A percentile compares a stretch with the other conserved stretches of the same genome.
Evolutionary conservation across 345 rosid species (phyloP).

Genomic region (Citrus australasica): DNA sequence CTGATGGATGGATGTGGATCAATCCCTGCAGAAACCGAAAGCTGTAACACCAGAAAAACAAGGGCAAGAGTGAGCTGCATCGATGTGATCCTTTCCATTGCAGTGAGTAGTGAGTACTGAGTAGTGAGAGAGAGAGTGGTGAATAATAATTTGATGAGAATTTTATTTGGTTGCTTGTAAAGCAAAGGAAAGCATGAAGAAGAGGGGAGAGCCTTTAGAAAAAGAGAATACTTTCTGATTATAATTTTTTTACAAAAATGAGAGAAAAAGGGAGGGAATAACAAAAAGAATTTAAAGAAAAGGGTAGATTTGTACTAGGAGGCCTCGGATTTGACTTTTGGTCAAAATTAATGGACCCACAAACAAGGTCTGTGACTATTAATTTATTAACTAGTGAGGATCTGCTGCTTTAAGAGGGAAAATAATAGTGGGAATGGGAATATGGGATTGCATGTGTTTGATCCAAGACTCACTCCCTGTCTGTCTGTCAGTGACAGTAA

Average conservation of each 20-base stretch:
- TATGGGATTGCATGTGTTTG: conserved; percentile 15
- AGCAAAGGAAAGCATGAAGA: conserved; percentile 21
- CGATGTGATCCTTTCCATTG: conserved; percentile 44
- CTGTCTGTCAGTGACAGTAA: conserved; percentile 29
- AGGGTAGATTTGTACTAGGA: conserved; percentile 15
- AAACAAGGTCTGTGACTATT: conserved; percentile 20
- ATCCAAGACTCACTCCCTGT: conserved; percentile 31
- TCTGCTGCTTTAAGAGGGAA: conserved; percentile 16
- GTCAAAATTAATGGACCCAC: conserved; percentile 40
- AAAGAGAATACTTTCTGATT: conserved; percentile 27
- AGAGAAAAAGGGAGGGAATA: conserved; percentile 24
- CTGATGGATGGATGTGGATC: conserved; percentile 47
- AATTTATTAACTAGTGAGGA: background rate
- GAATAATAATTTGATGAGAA: conserved; percentile 37
- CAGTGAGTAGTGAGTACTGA: conserved; percentile 25
- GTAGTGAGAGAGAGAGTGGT: conserved; percentile 23
- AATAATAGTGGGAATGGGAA: background rate
- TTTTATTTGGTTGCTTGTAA: conserved; percentile 19
- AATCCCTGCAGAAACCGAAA: conserved; percentile 26
- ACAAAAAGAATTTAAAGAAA: no score
- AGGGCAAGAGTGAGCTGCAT: conserved; percentile 32
- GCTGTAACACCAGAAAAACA: conserved; percentile 19
- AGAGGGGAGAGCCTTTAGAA: conserved; percentile 25
- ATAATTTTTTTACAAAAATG: conserved; percentile 2
- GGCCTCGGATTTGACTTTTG: conserved; percentile 23